Evolutionary conservation across 345 rosid genomes (phyloP), one percentile per base, ranked within the genome.

Genomic region (Eutrema heterophyllum): DNA sequence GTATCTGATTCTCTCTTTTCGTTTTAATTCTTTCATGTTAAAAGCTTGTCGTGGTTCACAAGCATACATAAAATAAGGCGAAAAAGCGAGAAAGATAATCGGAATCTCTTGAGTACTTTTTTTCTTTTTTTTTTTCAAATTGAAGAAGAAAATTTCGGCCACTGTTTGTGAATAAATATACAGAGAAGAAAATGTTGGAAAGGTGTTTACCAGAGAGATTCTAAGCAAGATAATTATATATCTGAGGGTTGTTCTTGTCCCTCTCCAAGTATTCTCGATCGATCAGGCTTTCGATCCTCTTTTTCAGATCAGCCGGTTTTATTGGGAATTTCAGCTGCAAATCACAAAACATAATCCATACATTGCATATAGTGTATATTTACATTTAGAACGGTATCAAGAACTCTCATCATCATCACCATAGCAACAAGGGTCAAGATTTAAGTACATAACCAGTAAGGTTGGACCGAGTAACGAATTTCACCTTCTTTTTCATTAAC

Each of bases 191-290:
- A 57, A 36, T 56, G 33, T 38, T 69, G 48, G 40, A 57, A 70
- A 15, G 43, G 38, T 24, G 74, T 46, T 61, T 6, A 60, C 45
- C 26, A 21, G 33, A 68, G n/a, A 68, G 50, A 61, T 16, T 5
- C 80, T 77, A 77, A 64, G 98, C 99, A 71, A 95, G 81, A 86
- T 95, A 95, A 79, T 92, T 95, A 86, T 95, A 95, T 77, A 95
- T 85, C 75, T 92, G 99, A 30, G 97, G 97, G 81, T 95, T 95
- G 89, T 70, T 95, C 86, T 90, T 92, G 87, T 95, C 99, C 72
- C 99, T 83, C 88, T 95, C 99, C 80, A 95, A 83, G 87, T 95
- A 95, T 78, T 95, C 99, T 79, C 99, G 70, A 78, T 95, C 99
- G 6, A 95, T 95, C 36, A 95, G 86, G 78, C 97, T 88, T 78